Evolutionary conservation across 148 eudicot species (phyloP).

Genomic region (Drosera capensis): DNA sequence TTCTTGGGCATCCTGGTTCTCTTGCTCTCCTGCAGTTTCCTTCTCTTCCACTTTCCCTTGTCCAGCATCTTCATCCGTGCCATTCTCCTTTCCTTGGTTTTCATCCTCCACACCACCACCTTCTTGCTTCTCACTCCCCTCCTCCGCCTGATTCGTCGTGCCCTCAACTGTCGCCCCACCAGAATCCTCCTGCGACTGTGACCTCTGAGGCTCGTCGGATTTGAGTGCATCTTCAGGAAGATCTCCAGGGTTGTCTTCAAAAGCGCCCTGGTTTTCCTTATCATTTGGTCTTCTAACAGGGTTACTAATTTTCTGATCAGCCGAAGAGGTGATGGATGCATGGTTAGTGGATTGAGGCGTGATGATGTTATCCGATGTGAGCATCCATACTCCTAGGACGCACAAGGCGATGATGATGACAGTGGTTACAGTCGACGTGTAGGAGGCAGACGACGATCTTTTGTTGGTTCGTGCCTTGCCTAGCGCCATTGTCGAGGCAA

Average conservation of each 20-base stretch:
- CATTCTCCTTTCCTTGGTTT: constrained; percentile 2
- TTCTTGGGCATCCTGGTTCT: constrained; percentile 15
- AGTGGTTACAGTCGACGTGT: constrained; percentile 28
- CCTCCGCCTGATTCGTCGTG: constrained; percentile 3
- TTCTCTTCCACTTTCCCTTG: constrained; percentile 18
- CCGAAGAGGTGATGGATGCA: neutral
- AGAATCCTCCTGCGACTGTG: constrained; percentile 7
- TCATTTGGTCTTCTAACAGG: constrained; percentile 3
- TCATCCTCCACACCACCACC: neutral
- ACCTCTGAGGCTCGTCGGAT: constrained; percentile 3
- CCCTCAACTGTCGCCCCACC: constrained; percentile 12
- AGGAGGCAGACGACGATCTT: constrained; percentile 32
- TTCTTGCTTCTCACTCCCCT: constrained; percentile 6
- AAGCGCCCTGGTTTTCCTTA: constrained; percentile 8
- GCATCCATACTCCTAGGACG: constrained; percentile 34
- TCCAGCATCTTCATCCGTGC: constrained; percentile 9
- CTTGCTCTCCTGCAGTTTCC: constrained; percentile 19
- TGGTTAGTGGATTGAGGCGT: constrained; percentile 19
- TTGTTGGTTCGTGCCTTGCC: constrained; percentile 25
- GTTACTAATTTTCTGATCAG: constrained; percentile 5
- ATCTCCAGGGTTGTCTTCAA: constrained; percentile 47
- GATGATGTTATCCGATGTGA: constrained; percentile 20
- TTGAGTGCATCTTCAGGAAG: constrained; percentile 43
- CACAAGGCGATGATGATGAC: constrained; percentile 28
- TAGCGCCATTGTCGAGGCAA: constrained; percentile 15